phyloP scores from a whole-genome alignment of 805 yeast genomes.

The Dipodascus albidus region DNA sequence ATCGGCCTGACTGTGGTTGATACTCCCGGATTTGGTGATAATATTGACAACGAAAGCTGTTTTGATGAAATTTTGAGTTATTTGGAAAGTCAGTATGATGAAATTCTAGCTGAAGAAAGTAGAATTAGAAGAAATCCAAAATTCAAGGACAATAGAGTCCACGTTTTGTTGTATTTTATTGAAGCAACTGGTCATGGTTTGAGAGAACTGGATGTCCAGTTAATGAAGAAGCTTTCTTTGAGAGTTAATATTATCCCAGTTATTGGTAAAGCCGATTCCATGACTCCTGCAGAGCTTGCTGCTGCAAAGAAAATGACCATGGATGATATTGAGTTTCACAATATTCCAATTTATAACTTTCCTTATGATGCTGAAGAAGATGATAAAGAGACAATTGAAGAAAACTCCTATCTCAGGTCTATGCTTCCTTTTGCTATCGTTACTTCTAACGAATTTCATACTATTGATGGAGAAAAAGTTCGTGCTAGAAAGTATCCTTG shows the following conservation, averaged over 20 bases:
- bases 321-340: constrained; percentile 44
- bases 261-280: constrained; percentile 67
- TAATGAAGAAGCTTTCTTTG: constrained; percentile 57
- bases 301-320: constrained; percentile 42
- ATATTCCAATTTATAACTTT: constrained; percentile 63
- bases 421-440: constrained; percentile 52
- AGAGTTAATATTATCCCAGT: constrained; percentile 79
- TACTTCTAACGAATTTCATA: constrained; percentile 30
- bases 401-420: constrained; percentile 29
- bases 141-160: constrained; percentile 63
- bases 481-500: constrained; percentile 48
- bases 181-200: constrained; percentile 44
- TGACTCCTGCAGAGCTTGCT: constrained; percentile 53
- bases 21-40: constrained; percentile 73
- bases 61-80: constrained; percentile 41
- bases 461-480: constrained; percentile 26
- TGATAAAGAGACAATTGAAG: constrained; percentile 27
- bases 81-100: constrained; percentile 61
- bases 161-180: constrained; percentile 67
- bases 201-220: constrained; percentile 60
- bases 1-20: constrained; percentile 47
- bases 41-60: constrained; percentile 48
- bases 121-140: constrained; percentile 64
- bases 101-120: constrained; percentile 61
- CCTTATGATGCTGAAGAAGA: constrained; percentile 52